phyloP scores from a whole-genome alignment of 805 yeast species.

The Kockiozyma suomiensis region DNA sequence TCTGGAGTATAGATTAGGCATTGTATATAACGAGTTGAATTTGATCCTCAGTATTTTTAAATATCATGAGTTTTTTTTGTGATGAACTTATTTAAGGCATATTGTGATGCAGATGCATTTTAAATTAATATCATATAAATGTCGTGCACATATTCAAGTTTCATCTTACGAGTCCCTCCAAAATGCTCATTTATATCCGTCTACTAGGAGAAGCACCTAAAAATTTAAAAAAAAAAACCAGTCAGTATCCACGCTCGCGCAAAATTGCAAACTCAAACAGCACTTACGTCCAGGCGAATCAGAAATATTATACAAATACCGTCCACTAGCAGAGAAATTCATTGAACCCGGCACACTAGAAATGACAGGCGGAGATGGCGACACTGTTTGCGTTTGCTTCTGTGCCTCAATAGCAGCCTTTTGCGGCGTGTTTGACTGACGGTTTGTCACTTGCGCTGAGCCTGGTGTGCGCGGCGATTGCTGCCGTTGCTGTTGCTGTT shows the following conservation, averaged over 20 bases:
- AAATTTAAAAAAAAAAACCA: too few species aligned
- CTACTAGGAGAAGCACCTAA: conserved; percentile 8
- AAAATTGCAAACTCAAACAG: not conserved
- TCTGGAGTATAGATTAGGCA: not conserved
- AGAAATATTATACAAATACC: conserved; percentile 23
- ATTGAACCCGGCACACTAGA: not conserved
- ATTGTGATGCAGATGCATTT: too few species aligned
- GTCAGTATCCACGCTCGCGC: not conserved
- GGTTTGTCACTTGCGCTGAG: not conserved
- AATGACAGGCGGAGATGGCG: conserved; percentile 3
- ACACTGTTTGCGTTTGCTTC: not conserved
- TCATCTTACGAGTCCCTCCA: too few species aligned
- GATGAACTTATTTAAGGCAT: too few species aligned
- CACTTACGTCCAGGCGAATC: conserved; percentile 28
- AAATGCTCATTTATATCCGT: not conserved
- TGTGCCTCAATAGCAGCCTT: not conserved
- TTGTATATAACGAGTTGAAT: too few species aligned
- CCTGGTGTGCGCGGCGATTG: conserved; percentile 9
- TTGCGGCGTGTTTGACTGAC: not conserved
- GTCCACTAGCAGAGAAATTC: conserved; percentile 22
- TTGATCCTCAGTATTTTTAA: too few species aligned
- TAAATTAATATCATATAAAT: too few species aligned
- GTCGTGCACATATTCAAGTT: too few species aligned
- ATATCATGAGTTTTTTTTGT: too few species aligned
- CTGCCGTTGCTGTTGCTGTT: too few species aligned